Evolutionary conservation across 2,329 filamentous ascomycete species (phyloP).

Genomic region (Fusarium luffae): DNA sequence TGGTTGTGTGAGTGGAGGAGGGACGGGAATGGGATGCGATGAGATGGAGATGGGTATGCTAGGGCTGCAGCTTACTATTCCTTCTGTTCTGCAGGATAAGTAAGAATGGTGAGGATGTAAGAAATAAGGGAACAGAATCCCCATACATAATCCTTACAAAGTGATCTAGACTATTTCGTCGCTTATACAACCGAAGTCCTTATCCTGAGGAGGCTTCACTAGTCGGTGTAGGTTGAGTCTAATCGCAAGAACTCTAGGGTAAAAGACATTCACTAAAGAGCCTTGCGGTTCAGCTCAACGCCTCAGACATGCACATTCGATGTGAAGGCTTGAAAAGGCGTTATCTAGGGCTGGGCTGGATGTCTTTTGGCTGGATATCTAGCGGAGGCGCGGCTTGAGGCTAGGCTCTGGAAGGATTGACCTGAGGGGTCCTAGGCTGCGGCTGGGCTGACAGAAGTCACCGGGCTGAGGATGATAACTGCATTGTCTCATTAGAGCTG

Average conservation of each 20-base stretch:
- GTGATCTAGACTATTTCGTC: not conserved
- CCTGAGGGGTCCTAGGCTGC: slow-evolving; percentile 25
- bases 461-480: slow-evolving; percentile 23
- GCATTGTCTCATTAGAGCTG: not conserved
- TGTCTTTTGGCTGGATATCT: slow-evolving; percentile 35
- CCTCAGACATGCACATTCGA: not conserved
- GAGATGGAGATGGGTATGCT: not conserved
- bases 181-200: not conserved
- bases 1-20: slow-evolving; percentile 12
- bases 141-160: not conserved
- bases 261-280: slow-evolving; percentile 1
- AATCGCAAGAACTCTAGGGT: not conserved
- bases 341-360: slow-evolving; percentile 36
- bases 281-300: slow-evolving; percentile 13
- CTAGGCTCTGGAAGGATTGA: slow-evolving; percentile 31
- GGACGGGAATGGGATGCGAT: slow-evolving; percentile 22
- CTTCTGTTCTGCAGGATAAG: not conserved
- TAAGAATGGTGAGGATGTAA: not conserved
- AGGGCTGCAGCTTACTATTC: slow-evolving; percentile 9
- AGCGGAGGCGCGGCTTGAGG: slow-evolving; percentile 34
- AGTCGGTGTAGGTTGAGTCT: not conserved
- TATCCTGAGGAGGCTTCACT: slow-evolving; percentile 6
- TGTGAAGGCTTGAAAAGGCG: slow-evolving; percentile 24
- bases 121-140: not conserved
- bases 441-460: slow-evolving; percentile 36